A percentile compares a stretch with the other conserved stretches of the same genome.
Evolutionary conservation across 495 filamentous ascomycete genomes (phyloP).

Genomic region (Parachaetomium inaequale): DNA sequence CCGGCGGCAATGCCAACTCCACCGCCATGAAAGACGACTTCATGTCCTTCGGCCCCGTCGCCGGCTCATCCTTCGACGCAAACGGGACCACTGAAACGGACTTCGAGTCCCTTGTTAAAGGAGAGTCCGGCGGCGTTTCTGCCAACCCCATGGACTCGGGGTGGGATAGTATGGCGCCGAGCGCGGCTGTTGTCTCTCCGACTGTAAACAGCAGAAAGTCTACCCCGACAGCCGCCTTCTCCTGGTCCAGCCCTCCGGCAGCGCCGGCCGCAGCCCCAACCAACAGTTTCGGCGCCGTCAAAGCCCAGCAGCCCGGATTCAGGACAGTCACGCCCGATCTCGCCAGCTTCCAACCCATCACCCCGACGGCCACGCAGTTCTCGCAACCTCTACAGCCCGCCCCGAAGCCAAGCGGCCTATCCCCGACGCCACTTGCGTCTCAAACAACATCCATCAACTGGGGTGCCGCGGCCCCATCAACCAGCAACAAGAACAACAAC

Average conservation of each 20-base stretch:
- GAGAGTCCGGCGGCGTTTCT: constrained; percentile 36
- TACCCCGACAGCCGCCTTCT: constrained; percentile 47
- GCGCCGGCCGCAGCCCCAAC: constrained; percentile 24
- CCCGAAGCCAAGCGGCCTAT: neutral
- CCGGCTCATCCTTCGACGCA: constrained; percentile 47
- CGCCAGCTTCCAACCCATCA: constrained; percentile 43
- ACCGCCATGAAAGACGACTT: constrained; percentile 51
- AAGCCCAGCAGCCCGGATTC: constrained; percentile 43
- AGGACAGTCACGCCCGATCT: constrained; percentile 57
- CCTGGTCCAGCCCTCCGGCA: constrained; percentile 52
- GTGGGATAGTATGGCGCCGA: constrained; percentile 38
- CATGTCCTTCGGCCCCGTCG: constrained; percentile 53
- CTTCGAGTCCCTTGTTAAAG: constrained; percentile 85
- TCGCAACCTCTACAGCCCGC: constrained; percentile 49
- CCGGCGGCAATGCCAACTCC: constrained; percentile 41
- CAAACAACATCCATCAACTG: constrained; percentile 34
- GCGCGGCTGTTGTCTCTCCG: constrained; percentile 29
- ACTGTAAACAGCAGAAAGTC: constrained; percentile 25
- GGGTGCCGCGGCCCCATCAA: constrained; percentile 24
- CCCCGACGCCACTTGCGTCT: constrained; percentile 11
- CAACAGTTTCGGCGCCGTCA: constrained; percentile 34
- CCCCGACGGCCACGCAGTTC: constrained; percentile 51
- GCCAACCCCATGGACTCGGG: constrained; percentile 40
- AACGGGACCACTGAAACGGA: constrained; percentile 60
- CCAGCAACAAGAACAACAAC: constrained; percentile 23